phyloP scores from a whole-genome alignment of 2,329 filamentous ascomycete species.

The Rutstroemia sp. region DNA sequence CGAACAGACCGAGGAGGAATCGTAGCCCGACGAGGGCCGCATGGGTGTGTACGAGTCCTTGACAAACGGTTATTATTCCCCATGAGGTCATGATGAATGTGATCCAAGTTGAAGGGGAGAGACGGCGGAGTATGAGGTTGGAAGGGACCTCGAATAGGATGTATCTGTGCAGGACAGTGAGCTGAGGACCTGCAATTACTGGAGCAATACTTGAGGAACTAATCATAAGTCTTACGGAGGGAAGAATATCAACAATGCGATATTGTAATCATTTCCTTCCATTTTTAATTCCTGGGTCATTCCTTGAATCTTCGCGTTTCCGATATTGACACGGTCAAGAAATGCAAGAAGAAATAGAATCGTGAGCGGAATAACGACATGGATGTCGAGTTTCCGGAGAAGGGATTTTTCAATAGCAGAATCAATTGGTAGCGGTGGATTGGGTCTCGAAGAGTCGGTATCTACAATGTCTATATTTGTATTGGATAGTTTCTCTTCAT shows the following conservation, averaged over 20 bases:
- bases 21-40: constrained; percentile 57
- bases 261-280: constrained; percentile 39
- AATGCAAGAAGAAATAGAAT: constrained; percentile 67
- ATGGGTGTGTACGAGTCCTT: constrained; percentile 41
- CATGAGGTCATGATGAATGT: constrained; percentile 37
- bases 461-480: neutral
- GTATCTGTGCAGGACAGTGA: constrained; percentile 8
- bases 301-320: constrained; percentile 62
- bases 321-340: constrained; percentile 70
- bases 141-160: constrained; percentile 34
- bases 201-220: neutral
- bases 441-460: neutral
- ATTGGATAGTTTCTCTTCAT: neutral
- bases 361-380: constrained; percentile 36
- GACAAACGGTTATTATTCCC: constrained; percentile 30
- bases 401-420: constrained; percentile 12
- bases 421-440: neutral
- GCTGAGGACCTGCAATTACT: neutral
- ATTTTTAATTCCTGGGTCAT: constrained; percentile 57
- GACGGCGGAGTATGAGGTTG: constrained; percentile 26
- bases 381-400: constrained; percentile 18
- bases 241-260: constrained; percentile 38
- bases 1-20: constrained; percentile 52
- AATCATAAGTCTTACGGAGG: constrained; percentile 10
- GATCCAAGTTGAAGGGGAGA: constrained; percentile 33